Conservation (phyloP, 306 rosid genomes). For the Fragaria ananassa region DNA sequence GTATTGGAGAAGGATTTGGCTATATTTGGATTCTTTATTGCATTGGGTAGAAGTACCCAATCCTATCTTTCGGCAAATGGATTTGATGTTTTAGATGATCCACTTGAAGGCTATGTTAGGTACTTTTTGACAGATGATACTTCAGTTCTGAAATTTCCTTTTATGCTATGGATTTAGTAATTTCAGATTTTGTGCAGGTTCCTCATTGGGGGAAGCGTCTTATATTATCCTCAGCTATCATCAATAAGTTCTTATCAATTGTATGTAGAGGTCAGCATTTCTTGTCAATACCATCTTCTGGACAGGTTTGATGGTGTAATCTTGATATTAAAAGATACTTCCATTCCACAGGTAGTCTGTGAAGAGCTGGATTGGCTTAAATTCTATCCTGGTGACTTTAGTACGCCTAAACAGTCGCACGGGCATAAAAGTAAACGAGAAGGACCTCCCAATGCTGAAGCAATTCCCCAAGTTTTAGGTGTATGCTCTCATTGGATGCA, state of each 20-base stretch:
- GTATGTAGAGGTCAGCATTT: constrained; percentile 85
- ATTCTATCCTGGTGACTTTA: constrained; percentile 68
- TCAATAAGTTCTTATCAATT: constrained; percentile 94
- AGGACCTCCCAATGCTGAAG: constrained; percentile 79
- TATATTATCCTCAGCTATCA: constrained; percentile 93
- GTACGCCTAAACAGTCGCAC: constrained; percentile 50
- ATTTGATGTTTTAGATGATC: constrained; percentile 57
- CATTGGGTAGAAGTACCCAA: constrained; percentile 82
- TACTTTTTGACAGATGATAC: constrained; percentile 31
- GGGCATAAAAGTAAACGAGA: constrained; percentile 63
- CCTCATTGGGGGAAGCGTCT: constrained; percentile 91
- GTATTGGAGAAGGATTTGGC: constrained; percentile 97
- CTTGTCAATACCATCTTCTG: constrained; percentile 16
- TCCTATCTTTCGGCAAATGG: constrained; percentile 79
- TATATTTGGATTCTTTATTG: constrained; percentile 94
- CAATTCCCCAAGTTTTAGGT: constrained; percentile 64
- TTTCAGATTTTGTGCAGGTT: constrained; percentile 52
- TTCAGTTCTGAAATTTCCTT: constrained; percentile 21
- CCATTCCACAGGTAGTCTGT: constrained; percentile 76
- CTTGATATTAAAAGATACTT: constrained; percentile 25
- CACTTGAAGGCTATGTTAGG: constrained; percentile 85
- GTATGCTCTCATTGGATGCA: constrained; percentile 95
- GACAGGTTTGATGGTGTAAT: constrained; percentile 24
- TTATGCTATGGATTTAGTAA: constrained; percentile 26
- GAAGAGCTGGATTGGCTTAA: constrained; percentile 99